Conservation (phyloP, 148 eudicot species). For the Chenopodium formosanum region DNA sequence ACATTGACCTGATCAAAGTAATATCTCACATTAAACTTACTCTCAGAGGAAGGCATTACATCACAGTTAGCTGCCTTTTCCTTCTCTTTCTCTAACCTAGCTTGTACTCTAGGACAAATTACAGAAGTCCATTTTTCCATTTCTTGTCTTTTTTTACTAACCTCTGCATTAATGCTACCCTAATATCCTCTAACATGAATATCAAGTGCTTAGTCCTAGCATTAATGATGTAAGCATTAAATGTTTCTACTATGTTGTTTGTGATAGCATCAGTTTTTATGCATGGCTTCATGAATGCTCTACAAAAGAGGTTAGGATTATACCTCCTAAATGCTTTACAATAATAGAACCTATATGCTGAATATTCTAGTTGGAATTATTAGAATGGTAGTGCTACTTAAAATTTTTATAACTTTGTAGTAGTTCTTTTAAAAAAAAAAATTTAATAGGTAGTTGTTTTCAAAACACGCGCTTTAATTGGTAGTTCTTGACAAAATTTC, state of each 20-base stretch:
- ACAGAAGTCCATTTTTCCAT: not conserved
- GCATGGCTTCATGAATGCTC: not conserved
- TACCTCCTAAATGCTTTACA: not conserved
- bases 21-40: not conserved
- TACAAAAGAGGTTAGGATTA: not conserved
- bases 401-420: too few relatives aligned
- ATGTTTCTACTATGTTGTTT: not conserved
- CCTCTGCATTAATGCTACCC: not conserved
- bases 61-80: not conserved
- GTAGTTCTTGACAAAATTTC: too few relatives aligned
- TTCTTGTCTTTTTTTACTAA: not conserved
- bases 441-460: too few relatives aligned
- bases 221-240: constrained; percentile 5
- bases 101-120: not conserved
- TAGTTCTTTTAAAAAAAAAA: too few relatives aligned
- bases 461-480: too few relatives aligned
- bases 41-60: not conserved
- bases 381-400: too few relatives aligned
- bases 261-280: not conserved
- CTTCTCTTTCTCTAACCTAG: not conserved
- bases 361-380: too few relatives aligned
- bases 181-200: not conserved
- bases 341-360: too few relatives aligned
- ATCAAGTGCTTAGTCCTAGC: constrained; percentile 7
- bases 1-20: too few relatives aligned